A percentile compares a stretch with the other conserved stretches of the same genome.
These are phyloP conservation scores for Lactarius indigo DNA, from an alignment of 768 basidiomycete species.

Conservation along the genomic window DNA sequence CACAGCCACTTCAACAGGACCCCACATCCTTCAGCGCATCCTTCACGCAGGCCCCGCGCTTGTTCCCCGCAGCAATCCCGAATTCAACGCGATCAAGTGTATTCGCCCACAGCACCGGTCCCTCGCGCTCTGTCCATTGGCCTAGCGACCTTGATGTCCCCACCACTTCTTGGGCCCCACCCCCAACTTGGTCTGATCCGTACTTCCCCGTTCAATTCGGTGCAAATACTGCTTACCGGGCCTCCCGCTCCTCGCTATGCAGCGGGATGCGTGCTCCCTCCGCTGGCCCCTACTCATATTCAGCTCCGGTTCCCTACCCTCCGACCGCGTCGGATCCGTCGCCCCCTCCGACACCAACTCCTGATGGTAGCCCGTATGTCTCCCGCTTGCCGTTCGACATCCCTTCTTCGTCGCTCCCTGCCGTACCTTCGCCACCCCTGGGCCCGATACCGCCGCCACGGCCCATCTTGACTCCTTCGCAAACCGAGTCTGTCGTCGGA, in stretches of 20 bases:
- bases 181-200: not conserved
- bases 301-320: not conserved
- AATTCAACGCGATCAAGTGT: conserved; percentile 15
- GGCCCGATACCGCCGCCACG: not conserved
- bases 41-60: conserved; percentile 17
- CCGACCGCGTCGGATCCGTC: not conserved
- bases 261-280: not conserved
- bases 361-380: not conserved
- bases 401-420: not conserved
- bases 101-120: conserved; percentile 16
- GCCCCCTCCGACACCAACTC: not conserved
- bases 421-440: not conserved
- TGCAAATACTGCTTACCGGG: not conserved
- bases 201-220: not conserved
- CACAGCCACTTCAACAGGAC: conserved; percentile 9
- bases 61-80: conserved; percentile 16
- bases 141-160: conserved; percentile 11
- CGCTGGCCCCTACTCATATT: too few relatives aligned
- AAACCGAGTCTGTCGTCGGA: conserved; percentile 14
- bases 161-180: not conserved
- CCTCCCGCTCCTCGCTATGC: conserved; percentile 7
- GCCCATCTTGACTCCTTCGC: not conserved
- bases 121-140: conserved; percentile 20
- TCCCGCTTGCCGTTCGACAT: not conserved
- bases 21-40: conserved; percentile 9